Base-by-base conservation (phyloP, 257 asterid genomes). In the Nicotiana benthamiana region DNA sequence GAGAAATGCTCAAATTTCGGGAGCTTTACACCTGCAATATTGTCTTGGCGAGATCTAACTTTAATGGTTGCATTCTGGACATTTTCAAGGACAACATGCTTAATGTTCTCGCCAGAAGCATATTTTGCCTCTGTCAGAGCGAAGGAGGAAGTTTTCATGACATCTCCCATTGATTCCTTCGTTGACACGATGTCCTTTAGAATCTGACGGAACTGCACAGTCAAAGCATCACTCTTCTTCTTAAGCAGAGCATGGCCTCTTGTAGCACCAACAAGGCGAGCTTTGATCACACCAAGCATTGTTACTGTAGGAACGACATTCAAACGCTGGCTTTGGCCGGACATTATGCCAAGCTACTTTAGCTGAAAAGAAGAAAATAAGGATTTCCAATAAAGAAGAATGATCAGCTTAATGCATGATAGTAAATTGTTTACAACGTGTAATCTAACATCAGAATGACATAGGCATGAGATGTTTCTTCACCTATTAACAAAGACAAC, bases 221-320 rank as follows among this genome's bases (percentile, higher is more conserved):
- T 88, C 59, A 88, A 75, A 67, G 89, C 91, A 83, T 86, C 91
- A 80, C 89, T 86, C 81, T 88, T 88, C 83, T 88, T 88, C 87
- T 88, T 88, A 51, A 88, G 89, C 77, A 88, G 74, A 6, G 89
- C 91, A 83, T 88, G 91, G 60, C 89, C 91, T 82, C 91, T 86
- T 43, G 91, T 88, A 30, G 91, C 91, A 59, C 91, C 91, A 26
- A 86, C 75, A 51, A 88, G 88, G 24, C 91, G 91, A 32, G 88
- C 89, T 70, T 88, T 88, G 82, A 88, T 56, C 10, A 82, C 89
- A 40, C 91, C 91, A 82, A 88, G 91, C 91, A 82, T 79, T 1
- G 91, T 88, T 46, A 88, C 91, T 24, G 89, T 88, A 18, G 91
- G 91, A 66, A 88, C 91, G 40, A 88, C 91, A 78, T 65, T 82